Evolutionary conservation across 2,329 filamentous ascomycete species (phyloP).

Genomic region (Fusarium staphyleae): DNA sequence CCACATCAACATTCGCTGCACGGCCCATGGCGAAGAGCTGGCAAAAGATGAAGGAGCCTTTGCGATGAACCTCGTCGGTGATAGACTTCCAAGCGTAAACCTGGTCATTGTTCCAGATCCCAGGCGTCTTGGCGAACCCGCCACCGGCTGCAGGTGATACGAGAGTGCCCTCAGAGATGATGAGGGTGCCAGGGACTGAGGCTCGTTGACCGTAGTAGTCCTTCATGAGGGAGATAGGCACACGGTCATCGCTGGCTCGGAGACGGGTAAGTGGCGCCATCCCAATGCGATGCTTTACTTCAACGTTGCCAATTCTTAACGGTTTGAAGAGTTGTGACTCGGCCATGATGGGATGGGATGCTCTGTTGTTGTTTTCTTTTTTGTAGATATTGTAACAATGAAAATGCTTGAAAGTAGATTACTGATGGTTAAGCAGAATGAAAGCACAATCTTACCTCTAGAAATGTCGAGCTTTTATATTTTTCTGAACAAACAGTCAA

Average conservation of each 20-base stretch:
- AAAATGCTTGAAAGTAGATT: too few relatives aligned
- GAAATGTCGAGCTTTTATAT: too few relatives aligned
- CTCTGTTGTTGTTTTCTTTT: too few relatives aligned
- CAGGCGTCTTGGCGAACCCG: slow-evolving; percentile 57
- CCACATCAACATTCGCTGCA: slow-evolving; percentile 49
- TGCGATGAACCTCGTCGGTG: slow-evolving; percentile 68
- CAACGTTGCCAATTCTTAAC: slow-evolving; percentile 49
- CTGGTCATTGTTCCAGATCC: slow-evolving; percentile 64
- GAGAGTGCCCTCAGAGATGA: slow-evolving; percentile 57
- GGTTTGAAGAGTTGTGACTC: slow-evolving; percentile 51
- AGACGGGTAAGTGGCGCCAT: slow-evolving; percentile 66
- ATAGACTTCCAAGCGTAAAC: slow-evolving; percentile 66
- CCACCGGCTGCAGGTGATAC: slow-evolving; percentile 43
- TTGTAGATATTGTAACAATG: too few relatives aligned
- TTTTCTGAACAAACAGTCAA: too few relatives aligned
- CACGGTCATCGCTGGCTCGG: slow-evolving; percentile 50
- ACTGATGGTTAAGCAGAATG: too few relatives aligned
- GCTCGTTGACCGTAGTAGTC: slow-evolving; percentile 57
- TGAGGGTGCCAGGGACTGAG: slow-evolving; percentile 50
- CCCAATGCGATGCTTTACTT: slow-evolving; percentile 55
- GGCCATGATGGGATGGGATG: slow-evolving; percentile 8
- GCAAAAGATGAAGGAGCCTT: slow-evolving; percentile 65
- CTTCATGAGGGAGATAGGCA: slow-evolving; percentile 47
- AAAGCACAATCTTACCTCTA: too few relatives aligned
- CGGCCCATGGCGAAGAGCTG: slow-evolving; percentile 71